These are phyloP conservation scores for Monsonia emarginata DNA, from an alignment of 441 rosid genomes.

Conservation along the genomic window DNA sequence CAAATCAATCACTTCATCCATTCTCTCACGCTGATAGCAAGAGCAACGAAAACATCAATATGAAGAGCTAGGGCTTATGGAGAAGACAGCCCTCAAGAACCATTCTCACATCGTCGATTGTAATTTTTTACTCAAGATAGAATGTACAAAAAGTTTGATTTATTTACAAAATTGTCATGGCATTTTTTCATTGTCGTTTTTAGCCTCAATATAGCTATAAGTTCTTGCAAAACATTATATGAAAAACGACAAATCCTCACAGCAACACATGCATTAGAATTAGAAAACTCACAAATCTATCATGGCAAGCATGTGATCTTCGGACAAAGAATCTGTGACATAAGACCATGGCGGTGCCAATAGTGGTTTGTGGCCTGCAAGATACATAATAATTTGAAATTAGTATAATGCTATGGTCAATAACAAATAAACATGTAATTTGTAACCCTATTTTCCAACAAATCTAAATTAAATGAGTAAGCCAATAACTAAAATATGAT, in stretches of 20 bases:
- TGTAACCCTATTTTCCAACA: background rate
- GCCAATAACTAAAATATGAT: background rate
- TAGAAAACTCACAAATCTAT: conserved; percentile 57
- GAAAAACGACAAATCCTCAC: background rate
- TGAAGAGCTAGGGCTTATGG: no score
- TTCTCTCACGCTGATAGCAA: no score
- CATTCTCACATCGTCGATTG: no score
- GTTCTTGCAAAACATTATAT: background rate
- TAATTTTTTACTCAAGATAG: no score
- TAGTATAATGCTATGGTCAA: background rate
- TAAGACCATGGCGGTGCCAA: conserved; percentile 69
- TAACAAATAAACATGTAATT: background rate
- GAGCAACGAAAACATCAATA: no score
- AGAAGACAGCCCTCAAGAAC: no score
- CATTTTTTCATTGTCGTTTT: no score
- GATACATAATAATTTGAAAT: conserved; percentile 1
- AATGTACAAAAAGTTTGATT: no score
- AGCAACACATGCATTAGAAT: conserved; percentile 8
- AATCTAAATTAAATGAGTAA: background rate
- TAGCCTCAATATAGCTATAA: background rate
- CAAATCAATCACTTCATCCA: no score
- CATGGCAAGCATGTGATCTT: conserved; percentile 70
- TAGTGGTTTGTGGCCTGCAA: conserved; percentile 66
- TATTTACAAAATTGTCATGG: no score
- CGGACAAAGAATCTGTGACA: conserved; percentile 74